Evolutionary conservation across 768 basidiomycete genomes (phyloP), one percentile per base, ranked within the genome.

Genomic region (Amanita polypyramis): DNA sequence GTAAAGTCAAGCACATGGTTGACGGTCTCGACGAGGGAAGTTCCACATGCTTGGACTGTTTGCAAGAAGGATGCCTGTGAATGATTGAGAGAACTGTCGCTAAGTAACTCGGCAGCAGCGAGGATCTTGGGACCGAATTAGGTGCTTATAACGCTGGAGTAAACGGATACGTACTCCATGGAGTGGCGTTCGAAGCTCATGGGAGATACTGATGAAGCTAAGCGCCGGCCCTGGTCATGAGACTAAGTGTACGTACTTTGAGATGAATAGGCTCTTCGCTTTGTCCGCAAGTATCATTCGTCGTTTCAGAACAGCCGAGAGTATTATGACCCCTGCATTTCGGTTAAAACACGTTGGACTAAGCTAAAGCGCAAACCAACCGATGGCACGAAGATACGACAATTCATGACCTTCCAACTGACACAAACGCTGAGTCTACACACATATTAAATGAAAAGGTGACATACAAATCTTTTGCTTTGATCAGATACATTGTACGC

Each of bases 1-100:
- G 92, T 95, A 59, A 94, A 97, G 61, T 97, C 94, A 21, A 97
- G 70, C 4, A 97, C 94, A 56, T 97, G 94, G 58, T 96, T 96
- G 42, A 97, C 92, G 0, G 93, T 95, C 68, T 97, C 94, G 35
- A 94, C 89, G 1, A 97, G 74, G 1, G 90, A 91, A n/a, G 85
- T 94, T 11, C 92, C 93, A 58, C 93, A 96, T 5, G 90, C 92
- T 61, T 93, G 87, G 1, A 96, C 88, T 0, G 94, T 96, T 59
- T 92, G 86, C 43, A 96, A 66, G 69, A 92, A 95, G 0, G 92
- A 90, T 8, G 69, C 61, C 62, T 97, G 94, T 10, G 81, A 80
- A 40, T 85, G 80, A 57, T 80, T 85, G 27, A 97, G 68, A n/a
- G 73, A 58, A 10, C 87, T 95, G 39, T 95, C 93, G 40, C 77